Conservation (phyloP, 2,329 filamentous ascomycete genomes). For the Nemania bipapillata region DNA sequence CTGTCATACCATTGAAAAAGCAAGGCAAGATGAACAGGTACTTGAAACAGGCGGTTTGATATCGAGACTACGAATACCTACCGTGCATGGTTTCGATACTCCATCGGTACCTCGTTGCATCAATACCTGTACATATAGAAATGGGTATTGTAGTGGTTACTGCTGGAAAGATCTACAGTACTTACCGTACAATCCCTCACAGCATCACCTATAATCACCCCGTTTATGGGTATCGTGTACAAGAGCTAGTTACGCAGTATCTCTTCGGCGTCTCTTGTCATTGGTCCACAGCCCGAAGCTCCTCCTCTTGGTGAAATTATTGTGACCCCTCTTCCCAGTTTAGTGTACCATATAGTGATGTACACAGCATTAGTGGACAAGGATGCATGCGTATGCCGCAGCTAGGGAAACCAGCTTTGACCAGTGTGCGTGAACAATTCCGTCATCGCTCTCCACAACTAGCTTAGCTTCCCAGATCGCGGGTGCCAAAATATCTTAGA, state of each 20-base stretch:
- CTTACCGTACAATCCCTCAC: neutral
- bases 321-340: constrained; percentile 9
- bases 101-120: neutral
- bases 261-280: constrained; percentile 4
- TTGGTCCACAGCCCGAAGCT: constrained; percentile 12
- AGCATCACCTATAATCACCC: neutral
- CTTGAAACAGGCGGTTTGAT: neutral
- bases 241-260: neutral
- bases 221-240: neutral
- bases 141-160: neutral
- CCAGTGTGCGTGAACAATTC: constrained; percentile 29
- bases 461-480: constrained; percentile 29
- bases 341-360: neutral
- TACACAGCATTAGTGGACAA: constrained; percentile 3
- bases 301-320: constrained; percentile 9
- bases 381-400: constrained; percentile 1
- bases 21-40: neutral
- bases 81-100: neutral
- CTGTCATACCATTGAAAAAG: neutral
- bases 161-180: constrained; percentile 1
- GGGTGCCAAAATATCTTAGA: constrained; percentile 31
- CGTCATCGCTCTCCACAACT: constrained; percentile 41
- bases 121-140: neutral
- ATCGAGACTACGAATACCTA: neutral
- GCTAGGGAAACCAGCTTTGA: constrained; percentile 12